Percentiles rank a stretch among this genome's conserved stretches.
phyloP scores from a whole-genome alignment of 202 grass and related monocot species.

The Zoysia matrella region DNA sequence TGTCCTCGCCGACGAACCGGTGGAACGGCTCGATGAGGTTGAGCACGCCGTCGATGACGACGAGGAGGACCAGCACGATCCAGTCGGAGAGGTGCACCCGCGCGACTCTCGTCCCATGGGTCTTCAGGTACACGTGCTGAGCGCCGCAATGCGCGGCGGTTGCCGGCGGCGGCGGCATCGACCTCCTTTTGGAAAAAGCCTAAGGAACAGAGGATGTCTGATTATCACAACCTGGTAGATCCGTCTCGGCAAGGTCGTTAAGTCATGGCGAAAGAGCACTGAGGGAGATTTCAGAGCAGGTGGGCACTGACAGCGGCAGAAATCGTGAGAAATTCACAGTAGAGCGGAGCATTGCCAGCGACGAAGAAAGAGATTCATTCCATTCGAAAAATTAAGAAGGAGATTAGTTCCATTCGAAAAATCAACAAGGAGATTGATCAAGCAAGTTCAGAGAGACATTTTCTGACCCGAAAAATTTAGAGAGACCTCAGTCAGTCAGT shows the following conservation, averaged over 20 bases:
- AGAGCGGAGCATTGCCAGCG: background rate
- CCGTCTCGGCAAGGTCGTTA: background rate
- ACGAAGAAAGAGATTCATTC: too few relatives aligned
- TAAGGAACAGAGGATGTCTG: background rate
- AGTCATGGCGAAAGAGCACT: too few relatives aligned
- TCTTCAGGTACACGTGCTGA: slow-evolving; percentile 39
- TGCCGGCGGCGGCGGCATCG: background rate
- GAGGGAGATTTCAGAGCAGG: background rate
- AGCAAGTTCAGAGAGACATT: too few relatives aligned
- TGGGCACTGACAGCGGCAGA: too few relatives aligned
- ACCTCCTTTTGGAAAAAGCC: background rate
- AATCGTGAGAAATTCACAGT: too few relatives aligned
- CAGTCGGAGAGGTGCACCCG: slow-evolving; percentile 74
- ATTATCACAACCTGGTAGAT: background rate
- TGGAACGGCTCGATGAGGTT: slow-evolving; percentile 90
- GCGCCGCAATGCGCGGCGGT: slow-evolving; percentile 24
- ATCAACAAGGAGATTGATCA: too few relatives aligned
- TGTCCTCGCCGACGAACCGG: slow-evolving; percentile 81
- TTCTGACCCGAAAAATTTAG: background rate
- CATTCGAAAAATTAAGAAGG: background rate
- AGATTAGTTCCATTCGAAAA: too few relatives aligned
- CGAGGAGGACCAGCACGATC: slow-evolving; percentile 67
- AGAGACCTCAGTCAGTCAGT: background rate
- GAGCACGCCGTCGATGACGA: slow-evolving; percentile 48
- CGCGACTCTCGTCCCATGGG: slow-evolving; percentile 63